phyloP scores from a whole-genome alignment of 2,329 filamentous ascomycete genomes.

The Cladophialophora carrionii region DNA sequence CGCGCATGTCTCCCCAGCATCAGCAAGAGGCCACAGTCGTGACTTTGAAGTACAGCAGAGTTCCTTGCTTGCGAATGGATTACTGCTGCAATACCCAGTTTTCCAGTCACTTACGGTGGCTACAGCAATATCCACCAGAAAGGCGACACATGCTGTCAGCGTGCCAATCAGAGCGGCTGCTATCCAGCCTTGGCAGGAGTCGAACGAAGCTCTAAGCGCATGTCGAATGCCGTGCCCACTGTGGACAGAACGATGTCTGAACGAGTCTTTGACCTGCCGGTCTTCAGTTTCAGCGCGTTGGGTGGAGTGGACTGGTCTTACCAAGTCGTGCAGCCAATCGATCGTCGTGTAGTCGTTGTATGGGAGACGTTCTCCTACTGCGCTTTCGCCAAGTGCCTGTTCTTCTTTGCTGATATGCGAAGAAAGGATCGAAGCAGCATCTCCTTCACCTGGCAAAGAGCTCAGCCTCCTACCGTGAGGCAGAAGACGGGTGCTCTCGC shows the following conservation, averaged over 20 bases:
- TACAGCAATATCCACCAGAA: slow-evolving; percentile 59
- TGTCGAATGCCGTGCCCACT: slow-evolving; percentile 50
- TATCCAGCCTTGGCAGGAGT: slow-evolving; percentile 60
- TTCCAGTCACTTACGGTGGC: slow-evolving; percentile 63
- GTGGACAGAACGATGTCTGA: slow-evolving; percentile 55
- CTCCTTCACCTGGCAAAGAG: slow-evolving; percentile 47
- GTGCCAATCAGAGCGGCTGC: slow-evolving; percentile 58
- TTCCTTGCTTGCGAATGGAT: slow-evolving; percentile 53
- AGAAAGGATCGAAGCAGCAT: slow-evolving; percentile 48
- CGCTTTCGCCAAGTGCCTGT: slow-evolving; percentile 50
- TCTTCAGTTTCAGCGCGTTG: slow-evolving; percentile 15
- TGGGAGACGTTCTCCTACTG: slow-evolving; percentile 59
- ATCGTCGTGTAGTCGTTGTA: slow-evolving; percentile 67
- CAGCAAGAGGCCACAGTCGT: slow-evolving; percentile 38
- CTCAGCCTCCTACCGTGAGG: slow-evolving; percentile 41
- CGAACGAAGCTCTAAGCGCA: slow-evolving; percentile 49
- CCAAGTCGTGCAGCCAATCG: slow-evolving; percentile 65
- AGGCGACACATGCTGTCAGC: slow-evolving; percentile 60
- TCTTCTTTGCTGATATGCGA: slow-evolving; percentile 55
- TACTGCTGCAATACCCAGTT: slow-evolving; percentile 57
- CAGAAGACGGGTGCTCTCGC: slow-evolving; percentile 29
- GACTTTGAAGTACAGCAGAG: slow-evolving; percentile 52
- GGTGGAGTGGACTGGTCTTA: slow-evolving; percentile 35
- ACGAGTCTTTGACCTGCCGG: slow-evolving; percentile 60
- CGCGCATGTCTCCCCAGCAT: slow-evolving; percentile 44